Percentiles rank a stretch among this genome's conserved stretches.
These are phyloP conservation scores for Chamaecyparis obtusa DNA, from an alignment of 75 land plant genomes.

Conservation along the genomic window DNA sequence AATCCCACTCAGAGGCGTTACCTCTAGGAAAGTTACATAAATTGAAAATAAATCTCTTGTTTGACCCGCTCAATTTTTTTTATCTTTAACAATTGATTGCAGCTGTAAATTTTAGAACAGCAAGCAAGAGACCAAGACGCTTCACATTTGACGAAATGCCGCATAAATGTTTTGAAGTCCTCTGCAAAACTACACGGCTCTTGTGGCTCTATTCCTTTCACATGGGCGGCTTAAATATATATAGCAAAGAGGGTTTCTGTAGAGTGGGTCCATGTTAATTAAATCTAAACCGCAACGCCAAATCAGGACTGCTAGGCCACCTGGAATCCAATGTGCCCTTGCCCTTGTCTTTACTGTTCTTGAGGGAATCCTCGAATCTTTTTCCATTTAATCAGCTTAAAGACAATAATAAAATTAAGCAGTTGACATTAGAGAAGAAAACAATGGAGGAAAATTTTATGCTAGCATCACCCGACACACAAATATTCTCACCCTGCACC, in stretches of 20 bases:
- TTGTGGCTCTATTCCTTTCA: neutral
- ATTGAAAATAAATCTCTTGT: neutral
- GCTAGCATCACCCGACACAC: neutral
- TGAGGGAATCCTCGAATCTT: neutral
- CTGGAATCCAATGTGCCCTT: neutral
- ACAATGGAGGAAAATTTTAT: neutral
- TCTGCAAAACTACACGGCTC: neutral
- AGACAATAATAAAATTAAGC: neutral
- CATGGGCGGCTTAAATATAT: slow-evolving; percentile 11
- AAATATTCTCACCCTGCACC: neutral
- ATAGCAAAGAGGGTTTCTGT: neutral
- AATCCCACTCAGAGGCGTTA: neutral
- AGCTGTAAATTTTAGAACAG: slow-evolving; percentile 2
- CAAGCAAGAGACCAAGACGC: neutral
- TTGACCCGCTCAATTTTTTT: neutral
- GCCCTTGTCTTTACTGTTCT: neutral
- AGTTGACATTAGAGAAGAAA: neutral
- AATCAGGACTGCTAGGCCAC: neutral
- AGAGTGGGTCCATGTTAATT: neutral
- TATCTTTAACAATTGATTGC: neutral
- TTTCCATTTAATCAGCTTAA: neutral
- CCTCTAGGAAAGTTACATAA: neutral
- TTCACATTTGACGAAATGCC: neutral
- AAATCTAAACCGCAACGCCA: neutral
- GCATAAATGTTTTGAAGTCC: neutral